phyloP scores from a whole-genome alignment of 2,329 filamentous ascomycete genomes.

The Bisporella sp. region DNA sequence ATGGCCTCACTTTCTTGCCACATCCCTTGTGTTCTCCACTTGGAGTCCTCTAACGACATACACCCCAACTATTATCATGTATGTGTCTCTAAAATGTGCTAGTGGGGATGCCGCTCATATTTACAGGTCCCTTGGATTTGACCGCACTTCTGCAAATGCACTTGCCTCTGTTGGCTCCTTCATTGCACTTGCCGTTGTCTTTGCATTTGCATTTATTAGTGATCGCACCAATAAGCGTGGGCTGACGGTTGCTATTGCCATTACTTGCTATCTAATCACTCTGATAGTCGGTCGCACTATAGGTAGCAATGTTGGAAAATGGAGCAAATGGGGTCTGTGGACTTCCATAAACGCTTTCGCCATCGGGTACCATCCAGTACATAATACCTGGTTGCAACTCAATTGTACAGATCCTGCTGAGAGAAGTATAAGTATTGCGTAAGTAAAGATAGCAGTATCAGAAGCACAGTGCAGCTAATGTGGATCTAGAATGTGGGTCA shows the following conservation, averaged over 20 bases:
- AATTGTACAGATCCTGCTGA: conserved; percentile 19
- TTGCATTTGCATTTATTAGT: conserved; percentile 11
- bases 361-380: conserved; percentile 16
- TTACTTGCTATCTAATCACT: neutral
- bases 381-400: conserved; percentile 22
- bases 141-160: conserved; percentile 22
- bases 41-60: conserved; percentile 24
- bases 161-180: conserved; percentile 19
- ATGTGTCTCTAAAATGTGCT: too few species aligned
- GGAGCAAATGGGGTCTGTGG: neutral
- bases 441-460: neutral
- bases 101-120: too few species aligned
- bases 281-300: conserved; percentile 1
- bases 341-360: conserved; percentile 16
- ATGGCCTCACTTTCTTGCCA: conserved; percentile 23
- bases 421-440: conserved; percentile 25
- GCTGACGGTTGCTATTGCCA: neutral
- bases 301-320: neutral
- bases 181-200: conserved; percentile 12
- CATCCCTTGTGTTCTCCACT: conserved; percentile 12
- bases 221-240: conserved; percentile 15
- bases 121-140: conserved; percentile 14
- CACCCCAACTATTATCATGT: conserved; percentile 21
- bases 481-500: conserved; percentile 13
- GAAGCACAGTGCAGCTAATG: neutral